A percentile compares a stretch with the other conserved stretches of the same genome.
phyloP scores from a whole-genome alignment of 495 filamentous ascomycete species.

The Aspergillus cristatus region DNA sequence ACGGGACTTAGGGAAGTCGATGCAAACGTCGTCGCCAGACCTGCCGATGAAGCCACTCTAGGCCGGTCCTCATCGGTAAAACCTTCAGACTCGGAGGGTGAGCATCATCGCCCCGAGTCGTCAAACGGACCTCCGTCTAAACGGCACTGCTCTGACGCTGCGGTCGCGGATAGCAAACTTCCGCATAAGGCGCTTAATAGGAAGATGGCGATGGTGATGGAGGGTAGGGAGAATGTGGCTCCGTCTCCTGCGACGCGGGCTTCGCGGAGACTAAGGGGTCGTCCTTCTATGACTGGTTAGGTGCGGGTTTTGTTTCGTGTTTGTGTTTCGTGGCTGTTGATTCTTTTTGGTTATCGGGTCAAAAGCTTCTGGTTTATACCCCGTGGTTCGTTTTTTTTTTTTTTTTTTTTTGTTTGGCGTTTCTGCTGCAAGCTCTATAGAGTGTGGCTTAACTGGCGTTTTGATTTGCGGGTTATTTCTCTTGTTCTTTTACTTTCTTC shows the following conservation, averaged over 20 bases:
- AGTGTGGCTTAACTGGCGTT: too few relatives aligned
- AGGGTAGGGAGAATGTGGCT: slow-evolving; percentile 55
- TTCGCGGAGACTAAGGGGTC: slow-evolving; percentile 19
- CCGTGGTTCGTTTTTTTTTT: neutral
- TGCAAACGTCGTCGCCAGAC: slow-evolving; percentile 40
- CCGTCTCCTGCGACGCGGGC: too few relatives aligned
- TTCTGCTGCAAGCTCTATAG: too few relatives aligned
- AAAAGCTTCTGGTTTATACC: neutral
- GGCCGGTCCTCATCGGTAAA: too few relatives aligned
- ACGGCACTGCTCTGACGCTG: slow-evolving; percentile 38
- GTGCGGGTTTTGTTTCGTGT: neutral
- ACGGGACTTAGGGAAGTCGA: slow-evolving; percentile 48
- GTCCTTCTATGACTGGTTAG: slow-evolving; percentile 16
- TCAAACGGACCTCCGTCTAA: slow-evolving; percentile 29
- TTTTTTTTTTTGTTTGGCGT: neutral
- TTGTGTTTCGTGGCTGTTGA: slow-evolving; percentile 2
- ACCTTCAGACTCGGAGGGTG: too few relatives aligned
- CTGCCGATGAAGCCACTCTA: slow-evolving; percentile 20
- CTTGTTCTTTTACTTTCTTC: too few relatives aligned
- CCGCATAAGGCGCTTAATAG: slow-evolving; percentile 39
- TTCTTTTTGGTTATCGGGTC: slow-evolving; percentile 1
- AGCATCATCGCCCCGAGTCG: neutral
- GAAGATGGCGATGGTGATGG: slow-evolving; percentile 32
- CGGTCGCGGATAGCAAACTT: slow-evolving; percentile 27
- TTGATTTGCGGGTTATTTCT: too few relatives aligned